A percentile compares a stretch with the other conserved stretches of the same genome.
Conservation (phyloP, 2,329 filamentous ascomycete species). For the Aurifilum marmelostoma region DNA sequence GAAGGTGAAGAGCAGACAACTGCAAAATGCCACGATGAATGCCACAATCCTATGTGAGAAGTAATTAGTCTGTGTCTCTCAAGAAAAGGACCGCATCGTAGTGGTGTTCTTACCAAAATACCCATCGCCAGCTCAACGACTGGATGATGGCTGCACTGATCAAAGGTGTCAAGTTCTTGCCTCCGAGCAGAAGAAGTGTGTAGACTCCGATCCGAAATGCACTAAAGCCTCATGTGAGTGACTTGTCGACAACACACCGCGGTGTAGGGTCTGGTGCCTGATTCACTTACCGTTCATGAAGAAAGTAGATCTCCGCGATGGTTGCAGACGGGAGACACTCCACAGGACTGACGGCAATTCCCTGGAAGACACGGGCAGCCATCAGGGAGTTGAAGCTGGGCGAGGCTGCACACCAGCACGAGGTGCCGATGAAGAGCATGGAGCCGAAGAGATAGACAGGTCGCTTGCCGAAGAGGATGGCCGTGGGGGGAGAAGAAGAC, state of each 20-base stretch:
- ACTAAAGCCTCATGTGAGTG: background rate
- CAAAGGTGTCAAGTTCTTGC: slow-evolving; percentile 88
- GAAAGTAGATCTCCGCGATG: slow-evolving; percentile 94
- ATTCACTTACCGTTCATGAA: slow-evolving; percentile 70
- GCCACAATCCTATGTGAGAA: slow-evolving; percentile 69
- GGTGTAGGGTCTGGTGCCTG: too few relatives aligned
- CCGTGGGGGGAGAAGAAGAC: slow-evolving; percentile 86
- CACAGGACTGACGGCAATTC: slow-evolving; percentile 84
- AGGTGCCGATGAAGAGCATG: slow-evolving; percentile 74
- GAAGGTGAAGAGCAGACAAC: slow-evolving; percentile 79
- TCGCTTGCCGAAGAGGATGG: slow-evolving; percentile 87
- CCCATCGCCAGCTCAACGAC: slow-evolving; percentile 82
- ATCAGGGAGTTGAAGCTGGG: slow-evolving; percentile 80
- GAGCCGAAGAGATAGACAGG: slow-evolving; percentile 83
- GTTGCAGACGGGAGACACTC: slow-evolving; percentile 93
- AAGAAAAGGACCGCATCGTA: too few relatives aligned
- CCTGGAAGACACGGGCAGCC: slow-evolving; percentile 82
- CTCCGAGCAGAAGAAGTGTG: slow-evolving; percentile 82
- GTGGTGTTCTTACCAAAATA: slow-evolving; percentile 81
- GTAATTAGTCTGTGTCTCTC: slow-evolving; percentile 26
- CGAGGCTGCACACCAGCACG: slow-evolving; percentile 85
- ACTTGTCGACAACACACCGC: background rate
- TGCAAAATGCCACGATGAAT: slow-evolving; percentile 74
- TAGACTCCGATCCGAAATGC: slow-evolving; percentile 94
- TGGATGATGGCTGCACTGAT: slow-evolving; percentile 86